phyloP scores from a whole-genome alignment of 495 filamentous ascomycete genomes.

The Darksidea phi region DNA sequence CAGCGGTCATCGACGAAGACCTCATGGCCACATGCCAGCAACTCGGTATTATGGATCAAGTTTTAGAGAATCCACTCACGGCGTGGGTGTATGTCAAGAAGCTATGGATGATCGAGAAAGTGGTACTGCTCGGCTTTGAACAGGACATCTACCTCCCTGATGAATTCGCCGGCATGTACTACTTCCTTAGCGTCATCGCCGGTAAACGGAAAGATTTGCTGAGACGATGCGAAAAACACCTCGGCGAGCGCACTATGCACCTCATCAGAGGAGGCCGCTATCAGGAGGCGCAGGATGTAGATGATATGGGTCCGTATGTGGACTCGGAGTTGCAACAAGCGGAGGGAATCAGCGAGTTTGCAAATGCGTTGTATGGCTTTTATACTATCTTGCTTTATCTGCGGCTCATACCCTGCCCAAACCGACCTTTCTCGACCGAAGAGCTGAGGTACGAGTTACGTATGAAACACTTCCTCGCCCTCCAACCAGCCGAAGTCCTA shows the following conservation, averaged over 20 bases:
- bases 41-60: conserved; percentile 49
- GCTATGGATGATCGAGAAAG: conserved; percentile 78
- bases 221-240: not conserved
- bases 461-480: conserved; percentile 79
- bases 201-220: conserved; percentile 22
- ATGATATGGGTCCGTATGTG: conserved; percentile 53
- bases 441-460: conserved; percentile 77
- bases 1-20: conserved; percentile 73
- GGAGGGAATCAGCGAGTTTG: conserved; percentile 66
- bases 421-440: conserved; percentile 68
- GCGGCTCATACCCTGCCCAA: conserved; percentile 55
- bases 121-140: conserved; percentile 94
- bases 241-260: not conserved
- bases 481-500: conserved; percentile 70
- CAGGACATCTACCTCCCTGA: conserved; percentile 83
- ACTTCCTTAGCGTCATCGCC: conserved; percentile 53
- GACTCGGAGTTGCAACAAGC: conserved; percentile 54
- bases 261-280: not conserved
- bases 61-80: conserved; percentile 65
- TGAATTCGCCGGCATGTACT: conserved; percentile 88
- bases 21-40: conserved; percentile 50
- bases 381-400: conserved; percentile 67
- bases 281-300: conserved; percentile 37
- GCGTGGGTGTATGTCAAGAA: conserved; percentile 91
- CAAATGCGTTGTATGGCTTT: conserved; percentile 63